Evolutionary conservation across 192 early-diverging fungal species (phyloP).

Genomic region (Podila verticillata): DNA sequence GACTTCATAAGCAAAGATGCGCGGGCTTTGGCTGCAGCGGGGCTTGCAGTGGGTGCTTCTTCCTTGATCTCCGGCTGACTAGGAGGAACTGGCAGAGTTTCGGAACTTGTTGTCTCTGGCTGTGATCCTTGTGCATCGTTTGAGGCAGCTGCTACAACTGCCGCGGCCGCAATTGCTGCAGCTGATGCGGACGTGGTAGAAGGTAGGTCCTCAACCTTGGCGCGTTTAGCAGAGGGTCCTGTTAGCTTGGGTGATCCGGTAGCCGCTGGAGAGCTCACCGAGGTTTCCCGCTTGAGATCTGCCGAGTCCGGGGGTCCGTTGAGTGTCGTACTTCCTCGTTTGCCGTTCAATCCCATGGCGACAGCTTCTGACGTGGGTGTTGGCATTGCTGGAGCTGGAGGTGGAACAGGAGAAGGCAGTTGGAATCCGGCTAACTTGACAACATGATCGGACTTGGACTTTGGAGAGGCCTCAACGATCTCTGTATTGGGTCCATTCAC

Average conservation of each 20-base stretch:
- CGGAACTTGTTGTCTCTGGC: background rate
- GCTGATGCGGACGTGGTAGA: background rate
- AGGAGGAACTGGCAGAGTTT: background rate
- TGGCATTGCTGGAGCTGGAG: conserved; percentile 19
- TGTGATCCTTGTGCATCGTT: no score
- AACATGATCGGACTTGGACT: conserved; percentile 34
- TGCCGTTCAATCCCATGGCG: background rate
- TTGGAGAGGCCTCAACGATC: conserved; percentile 35
- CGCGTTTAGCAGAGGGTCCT: conserved; percentile 30
- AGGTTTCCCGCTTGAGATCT: conserved; percentile 44
- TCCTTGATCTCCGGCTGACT: background rate
- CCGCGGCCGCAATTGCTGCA: background rate
- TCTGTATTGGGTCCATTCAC: conserved; percentile 38
- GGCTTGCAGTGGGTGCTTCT: background rate
- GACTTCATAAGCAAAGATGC: background rate
- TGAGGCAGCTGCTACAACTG: background rate
- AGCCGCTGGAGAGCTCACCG: conserved; percentile 38
- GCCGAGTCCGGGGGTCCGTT: background rate
- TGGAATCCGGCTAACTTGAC: conserved; percentile 63
- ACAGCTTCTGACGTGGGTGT: conserved; percentile 9
- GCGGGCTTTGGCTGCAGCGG: conserved; percentile 1
- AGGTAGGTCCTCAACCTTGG: conserved; percentile 26
- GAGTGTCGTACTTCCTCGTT: conserved; percentile 12
- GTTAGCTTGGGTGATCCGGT: conserved; percentile 36
- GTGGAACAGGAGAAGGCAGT: conserved; percentile 37